These are phyloP conservation scores for Eucommia ulmoides DNA, from an alignment of 257 asterid genomes.

Conservation along the genomic window DNA sequence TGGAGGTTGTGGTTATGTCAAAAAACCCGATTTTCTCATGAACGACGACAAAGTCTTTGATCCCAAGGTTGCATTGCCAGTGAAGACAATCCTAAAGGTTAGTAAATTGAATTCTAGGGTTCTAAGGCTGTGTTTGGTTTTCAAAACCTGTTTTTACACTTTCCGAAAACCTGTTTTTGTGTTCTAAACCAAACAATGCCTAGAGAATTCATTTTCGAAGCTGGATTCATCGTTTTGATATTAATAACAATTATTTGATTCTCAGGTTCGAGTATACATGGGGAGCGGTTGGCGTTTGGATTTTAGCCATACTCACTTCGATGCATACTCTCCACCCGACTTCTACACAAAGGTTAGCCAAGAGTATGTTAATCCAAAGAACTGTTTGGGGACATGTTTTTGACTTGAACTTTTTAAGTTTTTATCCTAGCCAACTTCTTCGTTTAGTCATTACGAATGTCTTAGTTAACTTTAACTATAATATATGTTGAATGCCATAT, in stretches of 20 bases:
- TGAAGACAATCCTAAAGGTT: slow-evolving; percentile 64
- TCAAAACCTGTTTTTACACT: too few species aligned
- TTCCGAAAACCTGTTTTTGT: too few species aligned
- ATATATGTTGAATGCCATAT: neutral
- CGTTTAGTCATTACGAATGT: neutral
- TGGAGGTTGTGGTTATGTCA: slow-evolving; percentile 80
- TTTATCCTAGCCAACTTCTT: neutral
- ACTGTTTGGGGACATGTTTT: neutral
- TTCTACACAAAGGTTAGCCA: slow-evolving; percentile 72
- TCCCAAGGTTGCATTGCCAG: slow-evolving; percentile 62
- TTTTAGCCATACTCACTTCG: slow-evolving; percentile 93
- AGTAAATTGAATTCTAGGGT: too few species aligned
- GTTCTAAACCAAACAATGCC: too few species aligned
- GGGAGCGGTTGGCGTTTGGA: slow-evolving; percentile 97
- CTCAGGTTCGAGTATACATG: slow-evolving; percentile 66
- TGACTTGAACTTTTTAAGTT: neutral
- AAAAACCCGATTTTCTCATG: slow-evolving; percentile 70
- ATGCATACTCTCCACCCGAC: slow-evolving; percentile 87
- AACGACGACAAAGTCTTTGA: slow-evolving; percentile 44
- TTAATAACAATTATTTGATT: neutral
- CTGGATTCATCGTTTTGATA: neutral
- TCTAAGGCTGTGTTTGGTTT: too few species aligned
- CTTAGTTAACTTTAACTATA: neutral
- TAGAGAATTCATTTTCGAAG: neutral
- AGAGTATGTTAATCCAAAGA: neutral